Base-by-base conservation (phyloP, 106 monocot species). In the Platanthera zijinensis region DNA sequence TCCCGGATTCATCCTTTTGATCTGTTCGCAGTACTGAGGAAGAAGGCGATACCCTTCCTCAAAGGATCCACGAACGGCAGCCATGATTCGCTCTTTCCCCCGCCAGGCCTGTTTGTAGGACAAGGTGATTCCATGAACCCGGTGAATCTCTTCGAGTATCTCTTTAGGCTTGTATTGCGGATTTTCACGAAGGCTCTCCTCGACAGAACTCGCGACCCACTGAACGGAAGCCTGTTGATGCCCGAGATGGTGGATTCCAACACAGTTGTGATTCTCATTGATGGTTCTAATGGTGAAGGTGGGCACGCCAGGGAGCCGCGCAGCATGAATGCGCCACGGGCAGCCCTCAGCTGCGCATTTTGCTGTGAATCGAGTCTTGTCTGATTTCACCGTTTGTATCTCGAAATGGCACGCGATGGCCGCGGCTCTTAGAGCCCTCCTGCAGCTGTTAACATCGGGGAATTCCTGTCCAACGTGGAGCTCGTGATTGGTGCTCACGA, bases 31-130 rank as follows among this genome's bases (percentile, higher is more conserved):
- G 49, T 97, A 97, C 52, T 97, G 83, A 2, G 96, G 96, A 19
- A 97, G 71, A 21, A 93, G 87, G 6, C 89, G 81, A 69, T 97
- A 97, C 0, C 96, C 96, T 88, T 97, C 96, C 80, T 97, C 96
- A 77, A 97, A 97, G 8, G 96, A 93, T 46, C 96, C 93, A 18
- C 96, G 82, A 15, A 97, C 96, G 11, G 96, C 80, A 30, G 93
- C 89, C 93, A 97, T 97, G 74, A 97, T 97, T 61, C 93, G 76
- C 71, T 97, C 96, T 76, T 97, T 97, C 61, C 96, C 96, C 80
- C 96, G 81, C 96, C 96, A 97, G 8, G 96, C 96, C 67, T 97
- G 96, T 69, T 97, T 97, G 75, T 97, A 97, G 5, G 96, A 93
- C 76, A 97, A 81, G 32, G 96, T 97, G 71, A 97, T 97, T 2